phyloP scores from a whole-genome alignment of 2,329 filamentous ascomycete species.

The Aspergillus sp. region DNA sequence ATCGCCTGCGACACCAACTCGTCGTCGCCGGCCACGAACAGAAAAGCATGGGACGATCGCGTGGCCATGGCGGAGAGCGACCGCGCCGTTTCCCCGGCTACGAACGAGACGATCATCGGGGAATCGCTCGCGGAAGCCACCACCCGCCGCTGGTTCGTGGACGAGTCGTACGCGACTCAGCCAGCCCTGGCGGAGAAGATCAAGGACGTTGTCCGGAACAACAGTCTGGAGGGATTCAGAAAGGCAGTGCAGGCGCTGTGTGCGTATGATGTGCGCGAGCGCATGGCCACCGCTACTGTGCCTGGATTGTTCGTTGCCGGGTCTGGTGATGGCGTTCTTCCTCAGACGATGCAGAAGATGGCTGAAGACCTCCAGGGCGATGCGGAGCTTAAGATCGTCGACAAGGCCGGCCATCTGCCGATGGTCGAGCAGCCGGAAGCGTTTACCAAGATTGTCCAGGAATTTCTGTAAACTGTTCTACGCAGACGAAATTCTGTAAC shows the following conservation, averaged over 20 bases:
- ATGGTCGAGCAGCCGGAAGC: conserved; percentile 72
- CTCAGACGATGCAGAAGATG: conserved; percentile 76
- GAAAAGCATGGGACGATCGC: conserved; percentile 73
- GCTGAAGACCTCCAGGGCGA: conserved; percentile 53
- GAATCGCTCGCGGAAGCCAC: conserved; percentile 64
- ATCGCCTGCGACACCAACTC: conserved; percentile 77
- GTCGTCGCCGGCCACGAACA: conserved; percentile 67
- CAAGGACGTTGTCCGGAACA: conserved; percentile 63
- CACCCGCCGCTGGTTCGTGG: conserved; percentile 69
- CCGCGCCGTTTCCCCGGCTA: conserved; percentile 25
- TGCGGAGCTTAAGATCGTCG: conserved; percentile 60
- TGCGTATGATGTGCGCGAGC: conserved; percentile 48
- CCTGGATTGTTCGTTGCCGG: conserved; percentile 66
- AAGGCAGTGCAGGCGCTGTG: conserved; percentile 66
- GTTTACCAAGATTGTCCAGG: conserved; percentile 61
- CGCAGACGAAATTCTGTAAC: too few relatives aligned
- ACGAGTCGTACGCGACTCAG: conserved; percentile 54
- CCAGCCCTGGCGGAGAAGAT: conserved; percentile 52
- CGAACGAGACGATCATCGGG: conserved; percentile 55
- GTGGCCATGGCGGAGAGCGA: conserved; percentile 63
- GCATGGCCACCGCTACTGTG: conserved; percentile 29
- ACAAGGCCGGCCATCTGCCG: conserved; percentile 71
- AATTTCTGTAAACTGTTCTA: conserved; percentile 55
- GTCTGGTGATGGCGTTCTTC: conserved; percentile 67
- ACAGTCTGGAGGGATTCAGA: conserved; percentile 70